Evolutionary conservation across 345 rosid genomes (phyloP).

Genomic region (Luvunga scandens): DNA sequence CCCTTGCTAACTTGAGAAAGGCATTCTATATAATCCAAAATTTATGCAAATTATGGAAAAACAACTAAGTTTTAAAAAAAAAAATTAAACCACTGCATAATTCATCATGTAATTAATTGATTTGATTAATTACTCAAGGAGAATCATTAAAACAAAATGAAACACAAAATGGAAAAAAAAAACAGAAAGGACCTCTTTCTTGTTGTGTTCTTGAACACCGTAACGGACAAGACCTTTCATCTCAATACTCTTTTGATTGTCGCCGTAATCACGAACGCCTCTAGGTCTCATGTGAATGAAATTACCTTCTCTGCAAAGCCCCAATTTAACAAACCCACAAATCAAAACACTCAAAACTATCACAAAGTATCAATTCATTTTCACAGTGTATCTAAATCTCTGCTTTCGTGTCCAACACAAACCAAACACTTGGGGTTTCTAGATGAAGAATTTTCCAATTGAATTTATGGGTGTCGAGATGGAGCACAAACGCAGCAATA

Average conservation of each 20-base stretch:
- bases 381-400: no score
- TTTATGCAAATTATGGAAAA: background rate
- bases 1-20: constrained; percentile 57
- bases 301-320: no score
- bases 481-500: no score
- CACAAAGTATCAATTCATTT: no score
- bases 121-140: background rate
- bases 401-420: no score
- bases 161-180: background rate
- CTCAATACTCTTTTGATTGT: background rate
- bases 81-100: background rate
- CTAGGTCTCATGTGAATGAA: constrained; percentile 35
- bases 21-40: constrained; percentile 43
- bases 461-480: no score
- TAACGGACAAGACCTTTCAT: no score
- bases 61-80: no score
- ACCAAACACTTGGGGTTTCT: no score
- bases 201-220: constrained; percentile 59
- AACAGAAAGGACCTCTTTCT: constrained; percentile 32
- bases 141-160: background rate
- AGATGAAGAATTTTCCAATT: no score
- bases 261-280: constrained; percentile 30
- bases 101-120: background rate
- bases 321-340: no score
- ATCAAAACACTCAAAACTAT: no score